Evolutionary conservation across 1,139 yeast genomes (phyloP), one percentile per base, ranked within the genome.

Genomic region (Casaregolazyma lundiana): DNA sequence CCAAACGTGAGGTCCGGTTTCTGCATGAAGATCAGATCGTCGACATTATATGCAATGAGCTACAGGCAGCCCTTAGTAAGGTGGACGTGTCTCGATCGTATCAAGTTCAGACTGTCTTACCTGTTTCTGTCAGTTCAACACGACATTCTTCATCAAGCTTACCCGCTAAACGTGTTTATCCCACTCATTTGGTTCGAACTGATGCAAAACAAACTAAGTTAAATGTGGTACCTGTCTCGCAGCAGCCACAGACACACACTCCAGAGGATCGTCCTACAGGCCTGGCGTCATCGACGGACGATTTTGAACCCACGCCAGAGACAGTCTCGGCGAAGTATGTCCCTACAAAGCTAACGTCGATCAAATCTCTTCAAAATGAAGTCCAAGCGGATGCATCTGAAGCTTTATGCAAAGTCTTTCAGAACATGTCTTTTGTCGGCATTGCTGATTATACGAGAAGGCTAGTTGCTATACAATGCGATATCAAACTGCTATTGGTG

Each of bases 1-100:
- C 98, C 0, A 92, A 92, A 58, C 73, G 94, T 46, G 97, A 92
- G 58, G 97, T 94, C 1, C 67, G 95, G 43, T 89, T 94, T 62
- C 68, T 92, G 32, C 66, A 81, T 60, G 97, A 94, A 59, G 95
- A 85, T 46, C 97, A 89, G 60, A 86, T 94, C 18, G 75, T 87
- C 6, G 89, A 83, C 36, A 55, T 63, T 19, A 71, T 92, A 1
- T 72, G 83, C 24, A 63, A 65, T 0, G 59, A 66, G 7, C 62
- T 90, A 0, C 82, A 80, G 47, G 68, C 66, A 2, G 61, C 70
- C 1, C 68, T 92, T 26, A 67, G 79, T 0, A 69, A 70, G n/a
- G 73, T 80, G 7, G 96, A 89, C 55, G 71, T 80, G 0, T 76
- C 89, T 1, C 71, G 97, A 41, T 75, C 78, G 4, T 90, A 81